phyloP scores from a whole-genome alignment of 176 grass and related monocot genomes.

The Eleusine indica region DNA sequence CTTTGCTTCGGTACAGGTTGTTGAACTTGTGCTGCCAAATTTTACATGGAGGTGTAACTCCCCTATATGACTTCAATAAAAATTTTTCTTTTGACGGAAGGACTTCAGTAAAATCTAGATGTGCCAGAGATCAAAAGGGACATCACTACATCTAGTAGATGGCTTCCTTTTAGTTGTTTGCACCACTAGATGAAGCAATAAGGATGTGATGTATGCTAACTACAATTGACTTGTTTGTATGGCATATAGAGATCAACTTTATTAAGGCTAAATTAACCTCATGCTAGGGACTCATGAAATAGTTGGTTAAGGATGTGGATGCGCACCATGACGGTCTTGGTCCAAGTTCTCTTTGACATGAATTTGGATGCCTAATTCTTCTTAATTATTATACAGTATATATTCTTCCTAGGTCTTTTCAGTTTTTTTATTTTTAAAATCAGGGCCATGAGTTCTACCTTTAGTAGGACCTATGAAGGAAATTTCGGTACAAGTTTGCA shows the following conservation, averaged over 20 bases:
- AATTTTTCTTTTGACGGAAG: too few relatives aligned
- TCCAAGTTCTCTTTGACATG: too few relatives aligned
- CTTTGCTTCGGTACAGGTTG: conserved; percentile 37
- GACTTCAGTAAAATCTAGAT: not conserved
- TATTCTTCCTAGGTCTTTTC: too few relatives aligned
- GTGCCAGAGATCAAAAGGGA: conserved; percentile 5
- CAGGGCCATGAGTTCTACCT: too few relatives aligned
- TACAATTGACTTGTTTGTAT: not conserved
- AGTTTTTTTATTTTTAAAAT: too few relatives aligned
- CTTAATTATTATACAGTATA: too few relatives aligned
- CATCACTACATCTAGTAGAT: conserved; percentile 22
- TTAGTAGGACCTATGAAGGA: not conserved
- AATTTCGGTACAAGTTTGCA: not conserved
- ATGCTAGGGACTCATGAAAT: not conserved
- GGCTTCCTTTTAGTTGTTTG: conserved; percentile 27
- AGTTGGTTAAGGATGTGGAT: too few relatives aligned
- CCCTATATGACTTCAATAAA: not conserved
- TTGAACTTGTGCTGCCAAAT: conserved; percentile 17
- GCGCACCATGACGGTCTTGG: too few relatives aligned
- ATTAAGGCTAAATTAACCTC: not conserved
- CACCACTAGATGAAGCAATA: not conserved
- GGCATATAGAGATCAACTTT: too few relatives aligned
- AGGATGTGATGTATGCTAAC: not conserved
- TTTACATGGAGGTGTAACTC: conserved; percentile 7
- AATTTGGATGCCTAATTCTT: too few relatives aligned